Conservation (phyloP, 768 basidiomycete genomes). For the Suillus brevipes region DNA sequence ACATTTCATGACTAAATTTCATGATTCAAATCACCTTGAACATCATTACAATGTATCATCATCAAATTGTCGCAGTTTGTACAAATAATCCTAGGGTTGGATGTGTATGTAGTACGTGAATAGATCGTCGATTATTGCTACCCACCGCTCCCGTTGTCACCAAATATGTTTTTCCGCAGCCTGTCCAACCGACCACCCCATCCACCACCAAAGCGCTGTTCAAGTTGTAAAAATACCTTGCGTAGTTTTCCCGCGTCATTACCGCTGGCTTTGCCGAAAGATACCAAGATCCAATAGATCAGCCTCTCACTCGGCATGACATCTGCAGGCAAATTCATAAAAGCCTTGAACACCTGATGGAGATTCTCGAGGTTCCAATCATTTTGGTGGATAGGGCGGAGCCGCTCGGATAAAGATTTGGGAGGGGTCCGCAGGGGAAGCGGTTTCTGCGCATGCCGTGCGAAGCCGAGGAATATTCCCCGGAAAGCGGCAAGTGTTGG, state of each 20-base stretch:
- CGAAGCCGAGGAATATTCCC: slow-evolving; percentile 75
- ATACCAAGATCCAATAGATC: slow-evolving; percentile 68
- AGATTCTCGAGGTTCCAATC: slow-evolving; percentile 63
- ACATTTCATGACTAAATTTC: slow-evolving; percentile 22
- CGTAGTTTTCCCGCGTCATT: slow-evolving; percentile 51
- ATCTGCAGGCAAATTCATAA: slow-evolving; percentile 54
- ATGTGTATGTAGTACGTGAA: slow-evolving; percentile 10
- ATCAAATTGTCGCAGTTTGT: slow-evolving; percentile 14
- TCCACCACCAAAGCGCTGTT: slow-evolving; percentile 49
- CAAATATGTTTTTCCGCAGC: slow-evolving; percentile 44
- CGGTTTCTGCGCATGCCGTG: slow-evolving; percentile 49
- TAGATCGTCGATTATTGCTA: slow-evolving; percentile 1
- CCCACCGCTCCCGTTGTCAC: slow-evolving; percentile 5
- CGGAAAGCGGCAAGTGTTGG: slow-evolving; percentile 61
- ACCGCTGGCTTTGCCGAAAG: slow-evolving; percentile 61
- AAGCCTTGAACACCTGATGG: slow-evolving; percentile 55
- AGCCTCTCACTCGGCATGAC: slow-evolving; percentile 44
- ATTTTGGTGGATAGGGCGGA: slow-evolving; percentile 3
- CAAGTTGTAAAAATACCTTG: slow-evolving; percentile 56
- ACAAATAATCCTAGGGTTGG: slow-evolving; percentile 11
- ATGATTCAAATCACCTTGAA: slow-evolving; percentile 1
- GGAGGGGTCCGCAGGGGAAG: slow-evolving; percentile 17
- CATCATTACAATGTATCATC: slow-evolving; percentile 8
- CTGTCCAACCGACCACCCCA: slow-evolving; percentile 46
- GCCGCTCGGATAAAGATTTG: slow-evolving; percentile 8